These are phyloP conservation scores for Tulasnella sp. DNA, from an alignment of 768 basidiomycete genomes.

Conservation along the genomic window DNA sequence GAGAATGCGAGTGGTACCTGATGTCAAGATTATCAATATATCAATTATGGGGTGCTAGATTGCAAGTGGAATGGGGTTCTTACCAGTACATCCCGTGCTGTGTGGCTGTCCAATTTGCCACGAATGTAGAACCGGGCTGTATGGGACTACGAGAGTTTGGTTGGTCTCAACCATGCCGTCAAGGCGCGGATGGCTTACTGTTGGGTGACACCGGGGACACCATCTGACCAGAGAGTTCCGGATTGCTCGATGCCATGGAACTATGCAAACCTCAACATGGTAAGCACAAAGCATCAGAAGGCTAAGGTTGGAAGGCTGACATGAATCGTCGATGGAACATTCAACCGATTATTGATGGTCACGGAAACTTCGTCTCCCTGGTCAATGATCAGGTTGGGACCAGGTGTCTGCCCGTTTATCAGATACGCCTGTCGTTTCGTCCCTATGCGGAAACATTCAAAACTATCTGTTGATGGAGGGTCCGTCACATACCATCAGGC, in stretches of 20 bases:
- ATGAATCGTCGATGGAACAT: not conserved
- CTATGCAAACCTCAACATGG: not conserved
- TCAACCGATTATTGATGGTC: not conserved
- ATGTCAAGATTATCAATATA: too few relatives aligned
- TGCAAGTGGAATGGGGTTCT: too few relatives aligned
- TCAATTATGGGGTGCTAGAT: too few relatives aligned
- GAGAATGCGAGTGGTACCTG: constrained; percentile 10
- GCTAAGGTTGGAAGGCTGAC: not conserved
- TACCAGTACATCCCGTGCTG: not conserved
- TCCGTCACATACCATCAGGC: not conserved
- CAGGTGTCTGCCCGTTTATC: constrained; percentile 9
- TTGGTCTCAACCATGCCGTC: not conserved
- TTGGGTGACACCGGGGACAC: constrained; percentile 8
- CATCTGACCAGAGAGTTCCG: constrained; percentile 4
- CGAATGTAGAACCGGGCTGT: not conserved
- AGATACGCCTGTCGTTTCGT: too few relatives aligned
- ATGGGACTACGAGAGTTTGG: not conserved
- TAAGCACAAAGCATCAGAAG: too few relatives aligned
- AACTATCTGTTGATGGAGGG: not conserved
- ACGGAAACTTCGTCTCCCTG: constrained; percentile 3
- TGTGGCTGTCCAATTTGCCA: constrained; percentile 2
- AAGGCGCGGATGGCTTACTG: not conserved
- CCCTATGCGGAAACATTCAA: too few relatives aligned
- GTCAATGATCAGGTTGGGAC: not conserved
- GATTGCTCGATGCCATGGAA: constrained; percentile 10